Evolutionary conservation across 1,139 yeast genomes (phyloP).

Genomic region (Scheffersomyces insectosa): DNA sequence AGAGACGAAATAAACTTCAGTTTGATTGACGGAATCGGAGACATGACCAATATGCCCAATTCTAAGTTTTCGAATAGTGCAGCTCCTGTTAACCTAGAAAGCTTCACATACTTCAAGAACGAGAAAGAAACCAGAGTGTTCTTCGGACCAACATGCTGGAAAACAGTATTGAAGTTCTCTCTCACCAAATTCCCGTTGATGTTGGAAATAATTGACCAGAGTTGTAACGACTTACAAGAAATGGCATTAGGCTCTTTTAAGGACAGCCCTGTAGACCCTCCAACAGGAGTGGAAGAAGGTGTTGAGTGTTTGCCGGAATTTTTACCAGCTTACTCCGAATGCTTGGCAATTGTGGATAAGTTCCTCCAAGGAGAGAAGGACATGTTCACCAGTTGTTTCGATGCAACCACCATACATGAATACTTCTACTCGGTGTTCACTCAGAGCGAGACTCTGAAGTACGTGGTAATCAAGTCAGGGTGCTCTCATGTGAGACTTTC

Average conservation of each 20-base stretch:
- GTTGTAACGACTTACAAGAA: not conserved
- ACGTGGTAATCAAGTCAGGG: not conserved
- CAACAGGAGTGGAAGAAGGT: not conserved
- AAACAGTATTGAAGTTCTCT: constrained; percentile 1
- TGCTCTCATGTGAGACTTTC: not conserved
- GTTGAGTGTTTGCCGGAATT: not conserved
- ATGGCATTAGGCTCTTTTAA: not conserved
- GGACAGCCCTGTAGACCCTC: not conserved
- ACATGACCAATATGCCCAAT: not conserved
- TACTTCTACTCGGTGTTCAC: not conserved
- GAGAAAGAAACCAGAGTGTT: not conserved
- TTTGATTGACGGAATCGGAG: constrained; percentile 1
- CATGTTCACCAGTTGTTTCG: not conserved
- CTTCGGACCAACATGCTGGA: constrained; percentile 3
- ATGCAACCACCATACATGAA: not conserved
- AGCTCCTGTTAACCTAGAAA: not conserved
- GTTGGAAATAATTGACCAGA: not conserved
- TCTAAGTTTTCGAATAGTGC: not conserved
- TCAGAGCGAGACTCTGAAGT: not conserved
- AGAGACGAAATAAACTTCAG: not conserved
- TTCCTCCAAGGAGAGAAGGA: not conserved
- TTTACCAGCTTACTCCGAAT: not conserved
- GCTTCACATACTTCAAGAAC: not conserved
- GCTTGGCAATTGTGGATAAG: not conserved
- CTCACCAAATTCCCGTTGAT: not conserved